A percentile compares a stretch with the other conserved stretches of the same genome.
These are phyloP conservation scores for Coemansia sp. DNA, from an alignment of 192 early-diverging fungal genomes.

Conservation along the genomic window DNA sequence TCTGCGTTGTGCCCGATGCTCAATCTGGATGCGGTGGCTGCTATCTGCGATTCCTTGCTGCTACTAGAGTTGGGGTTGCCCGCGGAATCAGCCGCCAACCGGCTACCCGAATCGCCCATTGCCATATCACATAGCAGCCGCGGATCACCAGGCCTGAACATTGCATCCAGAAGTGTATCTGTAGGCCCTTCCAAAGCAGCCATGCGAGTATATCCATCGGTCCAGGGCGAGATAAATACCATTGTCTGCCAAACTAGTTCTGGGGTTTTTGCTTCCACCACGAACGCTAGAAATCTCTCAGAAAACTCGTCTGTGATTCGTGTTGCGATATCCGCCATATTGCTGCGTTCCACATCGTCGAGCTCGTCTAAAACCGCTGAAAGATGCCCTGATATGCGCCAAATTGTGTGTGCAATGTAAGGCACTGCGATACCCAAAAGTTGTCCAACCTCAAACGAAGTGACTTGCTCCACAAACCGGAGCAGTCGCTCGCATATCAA, in stretches of 20 bases:
- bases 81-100: background rate
- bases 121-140: slow-evolving; percentile 23
- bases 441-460: slow-evolving; percentile 12
- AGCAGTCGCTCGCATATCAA: slow-evolving; percentile 20
- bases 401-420: slow-evolving; percentile 30
- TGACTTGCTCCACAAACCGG: slow-evolving; percentile 15
- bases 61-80: background rate
- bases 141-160: slow-evolving; percentile 16
- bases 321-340: slow-evolving; percentile 1
- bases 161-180: slow-evolving; percentile 13
- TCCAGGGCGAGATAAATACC: slow-evolving; percentile 36
- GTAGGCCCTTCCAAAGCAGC: slow-evolving; percentile 15
- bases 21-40: too few relatives aligned
- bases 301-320: slow-evolving; percentile 12
- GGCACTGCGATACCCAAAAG: slow-evolving; percentile 16
- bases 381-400: slow-evolving; percentile 1
- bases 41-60: too few relatives aligned
- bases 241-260: slow-evolving; percentile 39
- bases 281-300: slow-evolving; percentile 32
- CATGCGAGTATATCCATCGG: slow-evolving; percentile 19
- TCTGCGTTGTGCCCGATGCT: too few relatives aligned
- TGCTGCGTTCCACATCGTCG: background rate
- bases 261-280: slow-evolving; percentile 11
- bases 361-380: background rate
- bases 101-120: slow-evolving; percentile 1